phyloP scores from a whole-genome alignment of 441 rosid species.

The Euphorbia corollata region DNA sequence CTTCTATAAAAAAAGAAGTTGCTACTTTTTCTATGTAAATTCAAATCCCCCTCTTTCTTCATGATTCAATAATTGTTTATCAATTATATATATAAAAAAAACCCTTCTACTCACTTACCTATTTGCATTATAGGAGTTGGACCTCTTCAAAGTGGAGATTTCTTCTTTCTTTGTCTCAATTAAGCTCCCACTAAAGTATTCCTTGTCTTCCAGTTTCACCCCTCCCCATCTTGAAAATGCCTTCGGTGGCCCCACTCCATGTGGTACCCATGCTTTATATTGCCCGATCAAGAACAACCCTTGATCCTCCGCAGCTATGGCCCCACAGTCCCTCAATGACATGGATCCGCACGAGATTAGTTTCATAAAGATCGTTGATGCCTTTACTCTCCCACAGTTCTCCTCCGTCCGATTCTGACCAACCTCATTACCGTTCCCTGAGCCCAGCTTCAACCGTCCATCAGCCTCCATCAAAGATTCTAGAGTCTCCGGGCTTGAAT shows the following conservation, averaged over 20 bases:
- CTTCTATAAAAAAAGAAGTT: too few species aligned
- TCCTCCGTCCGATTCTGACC: conserved; percentile 38
- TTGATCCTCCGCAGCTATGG: conserved; percentile 53
- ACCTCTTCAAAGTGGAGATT: conserved; percentile 57
- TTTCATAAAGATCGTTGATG: conserved; percentile 84
- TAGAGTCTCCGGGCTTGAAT: conserved; percentile 89
- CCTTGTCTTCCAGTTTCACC: conserved; percentile 68
- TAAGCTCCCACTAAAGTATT: conserved; percentile 86
- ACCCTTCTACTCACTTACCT: too few species aligned
- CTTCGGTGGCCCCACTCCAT: conserved; percentile 39
- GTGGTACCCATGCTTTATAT: conserved; percentile 38
- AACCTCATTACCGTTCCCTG: conserved; percentile 25
- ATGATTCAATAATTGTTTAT: too few species aligned
- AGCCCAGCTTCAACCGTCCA: conserved; percentile 45
- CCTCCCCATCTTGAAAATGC: conserved; percentile 35
- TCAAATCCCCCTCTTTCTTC: too few species aligned
- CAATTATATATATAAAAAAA: too few species aligned
- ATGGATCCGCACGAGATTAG: conserved; percentile 82
- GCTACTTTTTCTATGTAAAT: too few species aligned
- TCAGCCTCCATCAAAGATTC: conserved; percentile 76
- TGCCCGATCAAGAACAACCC: conserved; percentile 53
- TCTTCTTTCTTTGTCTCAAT: conserved; percentile 65
- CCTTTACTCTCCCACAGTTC: conserved; percentile 52
- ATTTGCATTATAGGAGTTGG: conserved; percentile 79
- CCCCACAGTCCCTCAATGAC: conserved; percentile 73